Evolutionary conservation across 306 rosid species (phyloP), one percentile per base, ranked within the genome.

Genomic region (Malus domestica): DNA sequence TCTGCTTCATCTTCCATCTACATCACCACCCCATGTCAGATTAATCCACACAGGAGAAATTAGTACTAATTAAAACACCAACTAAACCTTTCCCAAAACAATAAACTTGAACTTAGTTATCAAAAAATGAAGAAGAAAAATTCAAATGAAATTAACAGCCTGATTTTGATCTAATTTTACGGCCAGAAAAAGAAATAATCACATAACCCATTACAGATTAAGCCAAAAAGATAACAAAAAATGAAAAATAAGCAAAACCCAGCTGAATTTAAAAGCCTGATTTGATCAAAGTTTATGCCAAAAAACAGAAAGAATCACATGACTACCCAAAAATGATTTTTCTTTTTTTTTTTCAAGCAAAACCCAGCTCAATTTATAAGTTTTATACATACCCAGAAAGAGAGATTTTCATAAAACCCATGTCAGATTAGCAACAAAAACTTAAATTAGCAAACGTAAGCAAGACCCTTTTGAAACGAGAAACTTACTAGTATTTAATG

Each of bases 1-100:
- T 85, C 89, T 32, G 83, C 96, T 30, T 87, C 91, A 62, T 85
- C 88, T 58, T 84, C 89, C 96, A 88, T 83, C 85, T 88, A 64
- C 80, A 76, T 70, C 76, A 10, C 62, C 16, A 42, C 55, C 49
- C 35, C 30, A 22, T 40, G 59, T 73, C 71, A 76, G 67, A 62
- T 59, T 66, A 79, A 71, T 22, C 67, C 23, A 66, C 59, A 35
- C 6, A 54, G 16, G 27, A 67, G 40, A 35, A 35, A 62, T 70
- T 29, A 54, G 30, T 27, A 71, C 15, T 1, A 29, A 67, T 51
- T 40, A 8, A 32, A 30, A 44, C 60, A 74, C 68, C 15, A 8
- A 33, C 40, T 35, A 57, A 71, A 66, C 27, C 35, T 40, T 38
- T 54, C 66, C 54, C 74, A 68, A 20, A 46, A 18, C 68, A 46